Evolutionary conservation across 441 rosid genomes (phyloP), one percentile per base, ranked within the genome.

Genomic region (Gossypium laxum): DNA sequence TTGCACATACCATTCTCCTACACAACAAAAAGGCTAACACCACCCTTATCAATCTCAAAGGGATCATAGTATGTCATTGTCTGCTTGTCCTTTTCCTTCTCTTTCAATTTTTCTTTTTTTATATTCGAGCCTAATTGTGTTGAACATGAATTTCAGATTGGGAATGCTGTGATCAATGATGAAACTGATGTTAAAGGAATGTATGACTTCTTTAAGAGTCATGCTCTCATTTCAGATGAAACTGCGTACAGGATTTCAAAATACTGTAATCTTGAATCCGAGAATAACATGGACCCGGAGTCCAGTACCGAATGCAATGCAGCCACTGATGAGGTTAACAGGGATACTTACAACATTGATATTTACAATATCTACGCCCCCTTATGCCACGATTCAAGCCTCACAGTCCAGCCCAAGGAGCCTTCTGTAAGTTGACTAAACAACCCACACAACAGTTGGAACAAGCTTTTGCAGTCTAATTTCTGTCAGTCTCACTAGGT

Each of bases 291-390:
- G 26, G 77, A 65, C 2, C 10, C 70, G 21, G 78, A 68, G 66
- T 41, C 86, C 15, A 54, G 1, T 1, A 28, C 17, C n/a, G 72
- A 72, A 63, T 93, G 97, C 74, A 55, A 17, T 6, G 75, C 66
- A 2, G 92, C 85, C 51, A 15, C 47, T 0, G 59, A 70, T 2
- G 71, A 77, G 69, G 72, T 75, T 0, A 57, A 50, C 10, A 50
- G 17, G 54, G 74, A 78, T 18, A 55, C 24, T 4, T 4, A n/a
- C 22, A 8, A 61, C 83, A 7, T 92, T 7, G 78, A 91, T 74
- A 84, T 87, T 24, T 92, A 87, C 86, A 89, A 84, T 81, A 91
- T 92, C 70, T 92, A 91, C 61, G 93, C 86, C 22, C 90, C 96
- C 0, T 0, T 75, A 10, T 89, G 93, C 78, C 56, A 43, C 82